Evolutionary conservation across 345 rosid genomes (phyloP).

Genomic region (Salix dunnii): DNA sequence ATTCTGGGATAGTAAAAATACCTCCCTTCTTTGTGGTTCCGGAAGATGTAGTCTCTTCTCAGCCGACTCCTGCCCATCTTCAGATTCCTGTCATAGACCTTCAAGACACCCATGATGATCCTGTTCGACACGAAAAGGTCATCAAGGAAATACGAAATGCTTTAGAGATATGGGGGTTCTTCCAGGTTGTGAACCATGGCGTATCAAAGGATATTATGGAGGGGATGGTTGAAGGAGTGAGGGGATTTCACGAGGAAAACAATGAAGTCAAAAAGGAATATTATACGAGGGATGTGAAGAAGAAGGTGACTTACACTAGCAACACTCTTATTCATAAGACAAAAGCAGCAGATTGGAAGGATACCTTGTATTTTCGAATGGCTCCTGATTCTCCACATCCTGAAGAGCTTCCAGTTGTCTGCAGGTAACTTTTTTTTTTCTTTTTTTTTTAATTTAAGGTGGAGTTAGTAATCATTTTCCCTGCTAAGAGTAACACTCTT

Average conservation of each 20-base stretch:
- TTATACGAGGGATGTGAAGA: constrained; percentile 12
- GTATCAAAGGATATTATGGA: constrained; percentile 2
- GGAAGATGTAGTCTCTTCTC: neutral
- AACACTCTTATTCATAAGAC: constrained; percentile 17
- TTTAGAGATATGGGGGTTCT: constrained; percentile 2
- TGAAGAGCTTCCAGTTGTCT: constrained; percentile 10
- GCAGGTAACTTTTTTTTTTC: constrained; percentile 6
- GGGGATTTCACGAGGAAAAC: constrained; percentile 22
- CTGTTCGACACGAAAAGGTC: neutral
- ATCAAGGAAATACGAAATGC: neutral
- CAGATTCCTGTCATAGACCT: constrained; percentile 15
- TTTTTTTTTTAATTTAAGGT: no score
- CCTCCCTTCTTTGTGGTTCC: constrained; percentile 3
- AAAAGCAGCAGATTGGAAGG: constrained; percentile 33
- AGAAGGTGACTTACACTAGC: constrained; percentile 14
- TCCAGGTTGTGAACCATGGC: constrained; percentile 24
- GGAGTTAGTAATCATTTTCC: no score
- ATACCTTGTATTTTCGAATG: constrained; percentile 10
- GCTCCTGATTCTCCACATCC: constrained; percentile 17
- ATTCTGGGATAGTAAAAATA: neutral
- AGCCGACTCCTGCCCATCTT: neutral
- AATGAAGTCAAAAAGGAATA: constrained; percentile 14
- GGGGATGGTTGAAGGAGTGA: constrained; percentile 11
- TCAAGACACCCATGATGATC: neutral
- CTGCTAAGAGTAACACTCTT: no score